phyloP scores from a whole-genome alignment of 2,329 filamentous ascomycete genomes.

The Fusarium albosuccineum region DNA sequence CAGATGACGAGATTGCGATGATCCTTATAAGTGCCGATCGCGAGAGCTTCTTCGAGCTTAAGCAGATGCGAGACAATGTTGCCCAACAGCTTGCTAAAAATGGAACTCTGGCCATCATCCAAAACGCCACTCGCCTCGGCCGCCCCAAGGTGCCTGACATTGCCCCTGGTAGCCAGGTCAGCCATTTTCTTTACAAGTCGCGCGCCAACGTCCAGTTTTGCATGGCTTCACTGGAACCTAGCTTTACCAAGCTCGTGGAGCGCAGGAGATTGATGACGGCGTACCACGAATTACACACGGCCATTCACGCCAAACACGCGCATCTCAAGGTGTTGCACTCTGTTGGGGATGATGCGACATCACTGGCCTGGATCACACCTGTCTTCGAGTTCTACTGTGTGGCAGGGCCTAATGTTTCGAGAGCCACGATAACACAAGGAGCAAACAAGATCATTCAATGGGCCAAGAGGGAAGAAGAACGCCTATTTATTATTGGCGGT shows the following conservation, averaged over 20 bases:
- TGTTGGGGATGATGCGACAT: constrained; percentile 79
- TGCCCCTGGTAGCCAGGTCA: constrained; percentile 81
- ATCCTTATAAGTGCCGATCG: constrained; percentile 93
- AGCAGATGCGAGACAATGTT: constrained; percentile 76
- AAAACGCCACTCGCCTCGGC: constrained; percentile 76
- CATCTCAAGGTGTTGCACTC: constrained; percentile 89
- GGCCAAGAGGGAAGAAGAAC: constrained; percentile 91
- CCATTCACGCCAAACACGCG: constrained; percentile 85
- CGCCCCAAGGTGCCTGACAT: constrained; percentile 81
- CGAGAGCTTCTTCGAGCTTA: constrained; percentile 91
- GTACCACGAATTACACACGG: constrained; percentile 87
- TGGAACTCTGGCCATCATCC: constrained; percentile 80
- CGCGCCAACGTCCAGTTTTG: constrained; percentile 94
- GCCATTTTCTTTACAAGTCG: constrained; percentile 97
- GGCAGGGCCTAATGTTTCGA: constrained; percentile 78
- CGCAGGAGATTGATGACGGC: constrained; percentile 82
- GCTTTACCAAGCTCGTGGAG: constrained; percentile 71
- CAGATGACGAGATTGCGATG: constrained; percentile 86
- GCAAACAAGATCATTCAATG: constrained; percentile 93
- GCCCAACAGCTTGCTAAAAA: constrained; percentile 80
- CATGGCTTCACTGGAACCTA: constrained; percentile 84
- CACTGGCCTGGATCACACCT: constrained; percentile 91
- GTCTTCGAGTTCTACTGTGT: constrained; percentile 95
- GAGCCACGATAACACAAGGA: constrained; percentile 79
- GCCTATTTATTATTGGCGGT: constrained; percentile 97